Evolutionary conservation across 1,139 yeast genomes (phyloP).

Genomic region (Saccharomyces hybrid): DNA sequence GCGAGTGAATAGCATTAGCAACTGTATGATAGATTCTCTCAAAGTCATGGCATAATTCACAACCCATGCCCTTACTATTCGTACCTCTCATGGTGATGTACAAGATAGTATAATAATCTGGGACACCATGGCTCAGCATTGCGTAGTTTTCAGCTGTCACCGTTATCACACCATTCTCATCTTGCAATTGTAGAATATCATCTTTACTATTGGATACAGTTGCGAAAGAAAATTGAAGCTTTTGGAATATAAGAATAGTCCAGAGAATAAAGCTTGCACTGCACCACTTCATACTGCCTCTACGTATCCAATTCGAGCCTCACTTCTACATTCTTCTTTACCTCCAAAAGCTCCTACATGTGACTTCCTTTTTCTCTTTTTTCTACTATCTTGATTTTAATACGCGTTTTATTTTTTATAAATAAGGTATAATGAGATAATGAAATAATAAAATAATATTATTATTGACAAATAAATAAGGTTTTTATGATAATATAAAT

Average conservation of each 20-base stretch:
- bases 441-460: not conserved
- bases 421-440: not conserved
- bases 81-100: conserved; percentile 40
- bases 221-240: not conserved
- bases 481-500: not conserved
- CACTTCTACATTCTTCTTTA: not conserved
- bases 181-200: conserved; percentile 13
- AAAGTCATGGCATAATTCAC: conserved; percentile 39
- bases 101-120: conserved; percentile 39
- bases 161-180: conserved; percentile 24
- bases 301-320: not conserved
- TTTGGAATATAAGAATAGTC: not conserved
- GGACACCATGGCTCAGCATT: conserved; percentile 29
- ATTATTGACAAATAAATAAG: not conserved
- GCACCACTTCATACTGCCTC: not conserved
- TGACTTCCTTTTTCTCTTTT: not conserved
- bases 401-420: not conserved
- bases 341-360: not conserved
- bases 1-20: conserved; percentile 39
- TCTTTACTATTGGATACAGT: not conserved
- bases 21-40: conserved; percentile 37
- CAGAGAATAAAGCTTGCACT: not conserved
- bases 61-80: conserved; percentile 29
- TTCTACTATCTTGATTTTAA: not conserved
- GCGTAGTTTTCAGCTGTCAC: conserved; percentile 31